phyloP scores from a whole-genome alignment of 345 rosid genomes.

The Populus deltoides region DNA sequence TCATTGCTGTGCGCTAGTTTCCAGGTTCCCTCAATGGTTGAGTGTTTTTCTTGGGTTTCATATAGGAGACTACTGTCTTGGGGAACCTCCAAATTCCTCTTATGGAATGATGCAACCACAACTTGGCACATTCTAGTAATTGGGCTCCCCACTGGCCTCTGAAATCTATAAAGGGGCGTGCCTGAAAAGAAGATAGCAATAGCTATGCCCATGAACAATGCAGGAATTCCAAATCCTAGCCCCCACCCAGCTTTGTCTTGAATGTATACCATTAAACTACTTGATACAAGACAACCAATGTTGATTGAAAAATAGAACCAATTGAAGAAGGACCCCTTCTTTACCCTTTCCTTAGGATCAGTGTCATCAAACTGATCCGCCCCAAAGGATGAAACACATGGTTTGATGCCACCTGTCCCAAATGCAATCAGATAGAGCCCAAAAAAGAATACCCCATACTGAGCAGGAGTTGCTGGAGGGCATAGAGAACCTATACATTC shows the following conservation, averaged over 20 bases:
- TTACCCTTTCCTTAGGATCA: constrained; percentile 66
- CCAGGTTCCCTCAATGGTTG: constrained; percentile 71
- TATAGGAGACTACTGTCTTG: constrained; percentile 56
- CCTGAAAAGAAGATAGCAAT: constrained; percentile 81
- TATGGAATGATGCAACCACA: constrained; percentile 67
- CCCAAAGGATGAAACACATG: constrained; percentile 91
- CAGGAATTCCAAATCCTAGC: constrained; percentile 88
- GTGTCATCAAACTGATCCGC: constrained; percentile 97
- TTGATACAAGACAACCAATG: constrained; percentile 78
- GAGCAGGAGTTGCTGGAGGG: constrained; percentile 65
- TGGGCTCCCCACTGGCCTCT: constrained; percentile 90
- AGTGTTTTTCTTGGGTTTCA: constrained; percentile 65
- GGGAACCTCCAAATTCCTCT: constrained; percentile 58
- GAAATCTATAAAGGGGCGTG: constrained; percentile 83
- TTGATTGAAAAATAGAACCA: constrained; percentile 94
- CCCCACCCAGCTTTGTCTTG: constrained; percentile 98
- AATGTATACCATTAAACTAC: constrained; percentile 80
- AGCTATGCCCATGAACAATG: constrained; percentile 84
- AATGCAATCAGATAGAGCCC: constrained; percentile 91
- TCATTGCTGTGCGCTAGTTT: constrained; percentile 71
- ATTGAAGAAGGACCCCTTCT: constrained; percentile 89
- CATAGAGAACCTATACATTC: constrained; percentile 60
- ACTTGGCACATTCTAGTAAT: constrained; percentile 81
- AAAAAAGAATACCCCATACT: constrained; percentile 62
- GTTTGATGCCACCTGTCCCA: constrained; percentile 94